Base-by-base conservation (phyloP, 2,329 filamentous ascomycete genomes). In the Annulohypoxylon truncatum region DNA sequence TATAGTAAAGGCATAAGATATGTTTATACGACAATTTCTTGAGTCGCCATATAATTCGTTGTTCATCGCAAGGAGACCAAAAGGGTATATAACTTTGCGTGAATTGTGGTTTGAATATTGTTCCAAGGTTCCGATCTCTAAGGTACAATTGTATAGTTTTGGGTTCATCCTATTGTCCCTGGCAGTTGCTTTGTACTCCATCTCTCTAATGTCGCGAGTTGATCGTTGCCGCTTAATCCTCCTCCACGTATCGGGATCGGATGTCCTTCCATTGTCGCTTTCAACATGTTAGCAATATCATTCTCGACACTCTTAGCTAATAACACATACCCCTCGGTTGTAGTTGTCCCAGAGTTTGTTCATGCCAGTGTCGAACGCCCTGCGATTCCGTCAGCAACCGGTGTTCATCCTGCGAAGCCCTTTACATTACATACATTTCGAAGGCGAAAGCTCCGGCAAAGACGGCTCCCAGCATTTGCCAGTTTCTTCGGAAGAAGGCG, bases 211-310 rank as follows among this genome's bases (percentile, higher is more conserved):
- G 38, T 33, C 8, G 26, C 20, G 26, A 46, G 22, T 62, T 35
- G 31, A 54, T 40, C n/a, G 29, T 50, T 13, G 48, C 28, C 29
- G 35, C 59, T 67, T 75, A 73, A 71, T 84, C 87, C 65, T 85
- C 85, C 82, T 92, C 83, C 76, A 97, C 81, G 82, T 97, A 99
- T 82, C 87, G 90, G 81, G 90, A 84, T 84, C 96, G 95, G 85
- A 99, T 97, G 81, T 99, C 96, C 88, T 97, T 97, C 96, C 96
- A 98, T 96, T 97, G 95, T 78, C 95, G 93, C 95, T 98, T 78
- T 74, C 50, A 28, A 47, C 18, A 51, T 51, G 73, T 81, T 70
- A 82, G 79, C 73, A 15, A 46, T n/a, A 2, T 44, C 31, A 38
- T 38, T 13, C 28, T 54, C 42, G 8, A 20, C 12, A 2, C 24